Conservation (phyloP, 2,329 filamentous ascomycete genomes). For the Acarospora socialis region DNA sequence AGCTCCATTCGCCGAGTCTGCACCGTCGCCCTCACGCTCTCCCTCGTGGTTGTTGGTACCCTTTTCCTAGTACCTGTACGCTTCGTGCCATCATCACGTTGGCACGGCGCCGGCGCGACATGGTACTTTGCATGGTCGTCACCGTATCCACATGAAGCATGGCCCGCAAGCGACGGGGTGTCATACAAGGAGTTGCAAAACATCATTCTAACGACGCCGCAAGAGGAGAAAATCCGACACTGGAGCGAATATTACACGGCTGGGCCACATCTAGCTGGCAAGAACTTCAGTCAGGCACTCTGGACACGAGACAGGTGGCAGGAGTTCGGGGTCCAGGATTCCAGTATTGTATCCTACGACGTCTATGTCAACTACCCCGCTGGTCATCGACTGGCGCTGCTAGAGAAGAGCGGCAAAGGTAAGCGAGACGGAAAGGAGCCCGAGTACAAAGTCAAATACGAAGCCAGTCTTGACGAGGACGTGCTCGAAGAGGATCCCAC, state of each 20-base stretch:
- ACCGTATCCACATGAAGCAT: slow-evolving; percentile 24
- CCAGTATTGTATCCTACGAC: slow-evolving; percentile 53
- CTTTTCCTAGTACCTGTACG: slow-evolving; percentile 29
- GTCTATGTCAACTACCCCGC: slow-evolving; percentile 66
- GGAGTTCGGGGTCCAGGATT: slow-evolving; percentile 49
- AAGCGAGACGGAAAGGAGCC: slow-evolving; percentile 22
- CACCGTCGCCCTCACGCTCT: slow-evolving; percentile 24
- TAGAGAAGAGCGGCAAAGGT: slow-evolving; percentile 33
- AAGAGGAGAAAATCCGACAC: slow-evolving; percentile 43
- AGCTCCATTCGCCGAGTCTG: slow-evolving; percentile 28
- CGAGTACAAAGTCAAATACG: slow-evolving; percentile 52
- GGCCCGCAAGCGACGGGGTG: slow-evolving; percentile 32
- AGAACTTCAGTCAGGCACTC: slow-evolving; percentile 60
- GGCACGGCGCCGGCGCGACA: slow-evolving; percentile 15
- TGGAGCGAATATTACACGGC: slow-evolving; percentile 69
- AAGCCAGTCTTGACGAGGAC: slow-evolving; percentile 73
- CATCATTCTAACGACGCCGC: slow-evolving; percentile 40
- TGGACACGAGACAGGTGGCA: slow-evolving; percentile 66
- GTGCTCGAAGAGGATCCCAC: slow-evolving; percentile 72
- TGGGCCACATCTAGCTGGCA: slow-evolving; percentile 61
- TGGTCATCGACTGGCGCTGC: slow-evolving; percentile 53
- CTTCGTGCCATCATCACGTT: slow-evolving; percentile 20
- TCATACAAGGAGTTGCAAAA: slow-evolving; percentile 40
- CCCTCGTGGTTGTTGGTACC: slow-evolving; percentile 25
- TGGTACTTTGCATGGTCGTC: slow-evolving; percentile 27